Evolutionary conservation across 202 grass and related monocot genomes (phyloP).

Genomic region (Saccharum hybrid): DNA sequence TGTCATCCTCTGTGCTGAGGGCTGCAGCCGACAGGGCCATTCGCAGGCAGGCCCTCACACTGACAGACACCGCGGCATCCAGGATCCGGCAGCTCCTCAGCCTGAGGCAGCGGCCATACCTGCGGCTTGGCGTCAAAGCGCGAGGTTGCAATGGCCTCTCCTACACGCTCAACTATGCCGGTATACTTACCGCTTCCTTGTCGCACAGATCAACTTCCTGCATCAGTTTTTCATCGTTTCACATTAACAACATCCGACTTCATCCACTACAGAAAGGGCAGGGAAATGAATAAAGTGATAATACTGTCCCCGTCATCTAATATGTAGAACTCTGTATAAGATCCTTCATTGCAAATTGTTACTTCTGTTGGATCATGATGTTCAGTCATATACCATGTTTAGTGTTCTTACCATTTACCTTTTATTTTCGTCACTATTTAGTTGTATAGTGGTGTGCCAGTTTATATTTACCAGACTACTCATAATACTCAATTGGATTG

Average conservation of each 20-base stretch:
- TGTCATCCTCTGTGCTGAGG: constrained; percentile 65
- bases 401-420: no score
- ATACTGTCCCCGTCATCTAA: background rate
- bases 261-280: background rate
- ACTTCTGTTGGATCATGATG: background rate
- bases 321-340: background rate
- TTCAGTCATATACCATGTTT: background rate
- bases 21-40: constrained; percentile 52
- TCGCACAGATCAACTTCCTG: background rate
- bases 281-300: background rate
- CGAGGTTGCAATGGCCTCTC: constrained; percentile 94
- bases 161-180: constrained; percentile 85
- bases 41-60: constrained; percentile 65
- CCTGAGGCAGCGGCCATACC: constrained; percentile 66
- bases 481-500: background rate
- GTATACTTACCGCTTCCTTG: constrained; percentile 28
- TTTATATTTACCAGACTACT: no score
- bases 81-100: constrained; percentile 75
- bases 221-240: background rate
- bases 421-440: no score
- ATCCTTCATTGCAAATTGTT: background rate
- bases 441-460: no score
- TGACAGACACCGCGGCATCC: constrained; percentile 65
- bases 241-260: background rate
- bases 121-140: constrained; percentile 73